phyloP scores from a whole-genome alignment of 2,329 filamentous ascomycete genomes.

The Berkeleyomyces basicola region DNA sequence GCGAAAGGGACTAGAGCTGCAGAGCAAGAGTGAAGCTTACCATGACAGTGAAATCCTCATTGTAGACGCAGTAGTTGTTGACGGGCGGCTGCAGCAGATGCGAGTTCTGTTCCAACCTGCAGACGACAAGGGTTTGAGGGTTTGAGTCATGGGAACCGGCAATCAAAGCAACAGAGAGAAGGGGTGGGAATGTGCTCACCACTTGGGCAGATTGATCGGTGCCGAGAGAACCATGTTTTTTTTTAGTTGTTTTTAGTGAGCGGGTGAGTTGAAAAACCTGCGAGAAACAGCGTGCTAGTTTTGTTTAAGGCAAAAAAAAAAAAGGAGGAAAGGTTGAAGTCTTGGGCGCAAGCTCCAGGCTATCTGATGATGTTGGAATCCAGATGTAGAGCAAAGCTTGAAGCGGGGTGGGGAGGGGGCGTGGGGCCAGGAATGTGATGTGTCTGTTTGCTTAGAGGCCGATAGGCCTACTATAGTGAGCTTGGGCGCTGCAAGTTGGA shows the following conservation, averaged over 20 bases:
- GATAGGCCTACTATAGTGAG: background rate
- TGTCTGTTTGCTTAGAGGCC: background rate
- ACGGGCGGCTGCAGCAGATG: conserved; percentile 87
- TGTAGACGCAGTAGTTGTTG: conserved; percentile 96
- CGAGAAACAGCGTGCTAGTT: background rate
- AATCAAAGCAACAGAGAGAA: background rate
- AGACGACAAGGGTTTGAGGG: background rate
- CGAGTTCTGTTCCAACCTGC: conserved; percentile 76
- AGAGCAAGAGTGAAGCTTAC: conserved; percentile 22
- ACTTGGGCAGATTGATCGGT: conserved; percentile 29
- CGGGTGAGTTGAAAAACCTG: background rate
- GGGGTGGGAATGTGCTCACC: conserved; percentile 17
- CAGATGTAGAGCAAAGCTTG: background rate
- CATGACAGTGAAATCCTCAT: conserved; percentile 70
- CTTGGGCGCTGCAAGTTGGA: background rate
- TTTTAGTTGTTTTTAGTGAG: background rate
- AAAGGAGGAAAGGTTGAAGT: background rate
- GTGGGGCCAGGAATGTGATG: background rate
- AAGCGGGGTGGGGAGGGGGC: background rate
- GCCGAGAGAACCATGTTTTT: conserved; percentile 15
- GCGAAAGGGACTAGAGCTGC: background rate
- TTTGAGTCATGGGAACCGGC: background rate
- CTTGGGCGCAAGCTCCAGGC: no score
- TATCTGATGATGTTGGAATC: background rate
- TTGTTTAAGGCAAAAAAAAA: background rate